Percentiles rank a stretch among this genome's conserved stretches.
These are phyloP conservation scores for Mortierella antarctica DNA, from an alignment of 192 early-diverging fungal genomes.

Conservation along the genomic window DNA sequence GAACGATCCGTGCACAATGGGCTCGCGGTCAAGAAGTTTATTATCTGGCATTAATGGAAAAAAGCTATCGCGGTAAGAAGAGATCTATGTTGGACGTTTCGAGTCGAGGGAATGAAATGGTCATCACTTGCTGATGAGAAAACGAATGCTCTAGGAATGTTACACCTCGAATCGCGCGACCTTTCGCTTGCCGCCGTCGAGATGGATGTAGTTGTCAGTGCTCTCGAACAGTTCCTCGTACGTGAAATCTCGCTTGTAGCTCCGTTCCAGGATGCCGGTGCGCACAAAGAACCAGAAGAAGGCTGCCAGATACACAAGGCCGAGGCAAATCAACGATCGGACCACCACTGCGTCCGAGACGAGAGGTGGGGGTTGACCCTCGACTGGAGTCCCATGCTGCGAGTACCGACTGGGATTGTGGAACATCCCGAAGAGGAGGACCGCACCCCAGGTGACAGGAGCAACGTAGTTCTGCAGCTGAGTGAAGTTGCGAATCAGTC, in stretches of 20 bases:
- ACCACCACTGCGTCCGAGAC: slow-evolving; percentile 25
- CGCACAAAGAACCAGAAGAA: slow-evolving; percentile 47
- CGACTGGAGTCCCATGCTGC: slow-evolving; percentile 13
- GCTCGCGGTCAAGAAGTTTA: background rate
- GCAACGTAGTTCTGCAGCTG: slow-evolving; percentile 44
- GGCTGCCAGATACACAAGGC: slow-evolving; percentile 4
- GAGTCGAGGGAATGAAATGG: too few relatives aligned
- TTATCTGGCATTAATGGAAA: background rate
- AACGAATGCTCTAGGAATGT: background rate
- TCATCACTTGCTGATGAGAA: too few relatives aligned
- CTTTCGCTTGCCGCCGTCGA: slow-evolving; percentile 32
- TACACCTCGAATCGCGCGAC: slow-evolving; percentile 35
- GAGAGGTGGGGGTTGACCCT: slow-evolving; percentile 25
- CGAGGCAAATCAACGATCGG: background rate
- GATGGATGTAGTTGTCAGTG: slow-evolving; percentile 16
- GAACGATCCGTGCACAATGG: too few relatives aligned
- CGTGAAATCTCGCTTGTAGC: slow-evolving; percentile 37
- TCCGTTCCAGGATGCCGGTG: slow-evolving; percentile 14
- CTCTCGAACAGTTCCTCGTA: slow-evolving; percentile 46
- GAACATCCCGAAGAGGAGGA: slow-evolving; percentile 40
- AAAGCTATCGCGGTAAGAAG: background rate
- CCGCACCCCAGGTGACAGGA: slow-evolving; percentile 32
- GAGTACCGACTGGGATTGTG: slow-evolving; percentile 34
- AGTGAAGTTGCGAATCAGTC: slow-evolving; percentile 46
- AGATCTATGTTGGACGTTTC: background rate